Evolutionary conservation across 768 basidiomycete species (phyloP), one percentile per base, ranked within the genome.

Genomic region (Boletus eberwhitei): DNA sequence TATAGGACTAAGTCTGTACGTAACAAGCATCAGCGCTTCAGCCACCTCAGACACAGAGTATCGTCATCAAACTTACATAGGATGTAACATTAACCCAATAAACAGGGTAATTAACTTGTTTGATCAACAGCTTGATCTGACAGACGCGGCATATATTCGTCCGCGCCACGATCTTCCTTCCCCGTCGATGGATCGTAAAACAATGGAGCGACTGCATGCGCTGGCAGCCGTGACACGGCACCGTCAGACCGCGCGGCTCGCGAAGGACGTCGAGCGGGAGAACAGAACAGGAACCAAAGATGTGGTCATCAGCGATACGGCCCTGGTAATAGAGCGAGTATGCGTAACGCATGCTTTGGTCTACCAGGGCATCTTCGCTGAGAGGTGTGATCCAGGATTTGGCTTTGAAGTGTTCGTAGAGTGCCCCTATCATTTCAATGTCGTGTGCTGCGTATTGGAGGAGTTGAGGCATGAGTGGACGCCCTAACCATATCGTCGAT

Each of bases 401-500:
- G 35, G 57, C 13, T 9, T 57, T 56, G 53, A 78, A 77, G 44
- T 71, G 59, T 6, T 65, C 60, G 59, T 74, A 73, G 22, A 78
- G 66, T 2, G 63, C 55, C 12, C 61, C 66, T 50, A 79, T 73
- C 54, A 76, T 66, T 31, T 68, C 65, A 44, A 77, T 72, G 61
- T 79, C 77, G 55, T 73, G 71, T 6, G 76, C 74, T 3, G 77
- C 76, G 35, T 78, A 78, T 17, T 65, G 62, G 24, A 77, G 65
- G 31, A 78, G 68, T 14, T 66, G 62, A 1, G 66, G 38, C 6
- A 63, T n/a, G 37, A 79, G 68, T 1, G 77, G 77, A 7, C 77
- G 70, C 1, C 24, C 39, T 4, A 73, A 34, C 77, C 77, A 78
- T 34, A 68, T 53, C 1, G 38, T 54, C 26, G 64, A 67, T 0